A percentile compares a stretch with the other conserved stretches of the same genome.
phyloP scores from a whole-genome alignment of 2,329 filamentous ascomycete genomes.

The Lecanicillium sp. region DNA sequence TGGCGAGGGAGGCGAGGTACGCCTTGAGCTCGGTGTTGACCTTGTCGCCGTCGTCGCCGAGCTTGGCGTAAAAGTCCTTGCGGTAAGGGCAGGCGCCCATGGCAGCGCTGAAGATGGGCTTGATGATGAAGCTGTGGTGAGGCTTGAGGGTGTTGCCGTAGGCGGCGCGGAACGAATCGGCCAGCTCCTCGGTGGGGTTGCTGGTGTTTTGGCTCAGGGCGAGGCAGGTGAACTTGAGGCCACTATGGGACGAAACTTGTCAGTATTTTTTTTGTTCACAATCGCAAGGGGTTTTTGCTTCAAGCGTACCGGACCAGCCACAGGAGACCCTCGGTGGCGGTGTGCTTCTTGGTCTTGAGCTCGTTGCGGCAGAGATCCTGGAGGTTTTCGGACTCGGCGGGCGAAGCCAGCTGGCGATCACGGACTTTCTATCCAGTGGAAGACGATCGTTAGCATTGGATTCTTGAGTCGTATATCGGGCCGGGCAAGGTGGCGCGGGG shows the following conservation, averaged over 20 bases:
- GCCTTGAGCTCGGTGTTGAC: conserved; percentile 56
- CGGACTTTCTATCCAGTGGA: conserved; percentile 66
- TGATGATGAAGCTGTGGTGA: conserved; percentile 82
- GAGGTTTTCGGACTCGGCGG: conserved; percentile 71
- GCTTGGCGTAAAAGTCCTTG: conserved; percentile 85
- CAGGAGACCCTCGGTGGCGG: conserved; percentile 78
- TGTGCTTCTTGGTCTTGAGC: conserved; percentile 82
- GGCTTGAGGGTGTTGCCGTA: conserved; percentile 86
- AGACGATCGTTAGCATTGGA: neutral
- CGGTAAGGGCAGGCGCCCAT: conserved; percentile 92
- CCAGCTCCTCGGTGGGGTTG: conserved; percentile 65
- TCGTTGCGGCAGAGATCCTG: conserved; percentile 83
- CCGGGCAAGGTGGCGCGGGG: neutral
- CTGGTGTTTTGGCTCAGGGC: conserved; percentile 71
- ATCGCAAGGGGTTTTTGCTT: neutral
- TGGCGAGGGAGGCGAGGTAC: conserved; percentile 74
- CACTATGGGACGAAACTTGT: conserved; percentile 51
- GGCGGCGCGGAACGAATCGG: conserved; percentile 76
- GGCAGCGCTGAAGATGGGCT: conserved; percentile 86
- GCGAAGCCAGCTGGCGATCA: conserved; percentile 70
- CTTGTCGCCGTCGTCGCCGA: conserved; percentile 59
- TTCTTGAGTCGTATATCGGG: neutral
- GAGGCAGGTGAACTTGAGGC: conserved; percentile 87
- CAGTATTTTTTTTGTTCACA: neutral
- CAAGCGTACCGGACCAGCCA: conserved; percentile 77